Percentiles rank a stretch among this genome's conserved stretches.
Evolutionary conservation across 495 filamentous ascomycete genomes (phyloP).

Genomic region (Neurospora pannonica): DNA sequence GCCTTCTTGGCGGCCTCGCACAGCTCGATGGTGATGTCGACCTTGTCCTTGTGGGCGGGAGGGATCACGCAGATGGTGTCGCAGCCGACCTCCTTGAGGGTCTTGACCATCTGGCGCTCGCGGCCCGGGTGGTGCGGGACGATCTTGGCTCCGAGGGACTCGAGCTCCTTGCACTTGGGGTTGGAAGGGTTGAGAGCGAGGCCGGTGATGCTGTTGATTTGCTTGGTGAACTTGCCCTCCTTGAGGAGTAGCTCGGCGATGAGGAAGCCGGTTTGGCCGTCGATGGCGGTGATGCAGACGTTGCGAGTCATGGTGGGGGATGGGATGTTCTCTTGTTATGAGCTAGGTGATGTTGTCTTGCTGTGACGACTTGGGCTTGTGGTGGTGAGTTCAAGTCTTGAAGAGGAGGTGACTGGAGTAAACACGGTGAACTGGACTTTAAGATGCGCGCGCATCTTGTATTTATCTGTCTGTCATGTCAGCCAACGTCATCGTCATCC

Average conservation of each 20-base stretch:
- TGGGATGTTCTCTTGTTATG: background rate
- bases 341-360: background rate
- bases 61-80: slow-evolving; percentile 48
- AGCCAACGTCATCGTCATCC: background rate
- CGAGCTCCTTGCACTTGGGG: slow-evolving; percentile 44
- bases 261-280: slow-evolving; percentile 46
- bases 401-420: background rate
- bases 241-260: slow-evolving; percentile 46
- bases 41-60: slow-evolving; percentile 38
- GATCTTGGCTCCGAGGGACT: slow-evolving; percentile 42
- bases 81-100: slow-evolving; percentile 32
- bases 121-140: slow-evolving; percentile 36
- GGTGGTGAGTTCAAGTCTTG: background rate
- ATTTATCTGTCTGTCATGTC: background rate
- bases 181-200: slow-evolving; percentile 37
- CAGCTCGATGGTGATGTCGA: slow-evolving; percentile 41
- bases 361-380: background rate
- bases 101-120: slow-evolving; percentile 25
- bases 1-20: slow-evolving; percentile 41
- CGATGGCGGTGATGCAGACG: slow-evolving; percentile 42
- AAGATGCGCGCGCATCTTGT: background rate
- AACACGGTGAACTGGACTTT: background rate
- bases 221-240: slow-evolving; percentile 30
- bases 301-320: slow-evolving; percentile 34
- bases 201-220: slow-evolving; percentile 31